These are phyloP conservation scores for Sporothrix protearum DNA, from an alignment of 2,329 filamentous ascomycete genomes.

Conservation along the genomic window DNA sequence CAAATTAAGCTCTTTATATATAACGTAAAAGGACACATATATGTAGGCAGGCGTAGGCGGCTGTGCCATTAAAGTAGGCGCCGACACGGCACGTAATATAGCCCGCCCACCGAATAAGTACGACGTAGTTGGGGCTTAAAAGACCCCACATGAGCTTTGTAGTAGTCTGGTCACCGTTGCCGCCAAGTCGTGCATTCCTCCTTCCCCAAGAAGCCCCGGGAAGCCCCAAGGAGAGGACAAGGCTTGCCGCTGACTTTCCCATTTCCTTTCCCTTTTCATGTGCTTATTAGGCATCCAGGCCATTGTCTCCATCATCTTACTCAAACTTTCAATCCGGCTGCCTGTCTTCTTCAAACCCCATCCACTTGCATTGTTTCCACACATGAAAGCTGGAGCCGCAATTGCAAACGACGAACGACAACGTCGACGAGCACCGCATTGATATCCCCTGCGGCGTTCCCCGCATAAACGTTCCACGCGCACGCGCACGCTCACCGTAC, in stretches of 20 bases:
- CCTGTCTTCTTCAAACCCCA: not conserved
- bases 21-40: no score
- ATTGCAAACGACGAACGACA: not conserved
- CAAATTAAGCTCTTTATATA: no score
- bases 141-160: constrained; percentile 4
- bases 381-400: not conserved
- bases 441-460: not conserved
- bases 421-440: not conserved
- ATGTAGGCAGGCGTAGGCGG: no score
- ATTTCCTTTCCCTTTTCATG: not conserved
- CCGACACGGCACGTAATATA: no score
- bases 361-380: not conserved
- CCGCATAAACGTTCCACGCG: not conserved
- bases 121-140: no score
- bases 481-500: not conserved
- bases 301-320: not conserved
- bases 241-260: not conserved
- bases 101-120: no score
- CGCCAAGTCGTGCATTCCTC: constrained; percentile 9
- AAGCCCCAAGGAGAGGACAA: not conserved
- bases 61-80: no score
- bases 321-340: no score
- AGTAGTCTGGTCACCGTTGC: not conserved
- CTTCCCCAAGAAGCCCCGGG: not conserved
- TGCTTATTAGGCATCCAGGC: not conserved